These are phyloP conservation scores for Saraca asoca DNA, from an alignment of 331 rosid species.

Conservation along the genomic window DNA sequence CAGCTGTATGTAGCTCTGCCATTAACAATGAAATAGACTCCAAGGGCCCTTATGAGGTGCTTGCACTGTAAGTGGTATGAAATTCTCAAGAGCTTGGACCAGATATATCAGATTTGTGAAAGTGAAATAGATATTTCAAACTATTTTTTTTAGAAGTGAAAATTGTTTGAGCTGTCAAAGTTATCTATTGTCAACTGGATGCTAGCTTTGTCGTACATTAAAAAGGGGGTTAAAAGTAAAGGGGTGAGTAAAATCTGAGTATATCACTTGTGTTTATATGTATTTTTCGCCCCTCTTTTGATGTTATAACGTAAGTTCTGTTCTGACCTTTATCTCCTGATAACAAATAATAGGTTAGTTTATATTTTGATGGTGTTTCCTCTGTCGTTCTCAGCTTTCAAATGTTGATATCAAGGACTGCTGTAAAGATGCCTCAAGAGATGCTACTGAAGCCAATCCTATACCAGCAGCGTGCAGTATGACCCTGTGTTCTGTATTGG, in stretches of 20 bases:
- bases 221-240: too few species aligned
- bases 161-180: background rate
- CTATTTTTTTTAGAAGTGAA: background rate
- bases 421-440: background rate
- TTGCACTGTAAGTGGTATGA: too few species aligned
- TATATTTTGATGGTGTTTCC: background rate
- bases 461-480: slow-evolving; percentile 6
- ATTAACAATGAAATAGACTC: slow-evolving; percentile 6
- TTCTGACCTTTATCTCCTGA: background rate
- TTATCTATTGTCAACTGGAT: too few species aligned
- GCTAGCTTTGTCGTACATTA: too few species aligned
- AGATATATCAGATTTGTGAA: background rate
- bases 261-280: too few species aligned
- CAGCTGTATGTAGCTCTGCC: slow-evolving; percentile 10
- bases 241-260: too few species aligned
- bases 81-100: background rate
- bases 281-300: too few species aligned
- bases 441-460: slow-evolving; percentile 18
- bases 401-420: slow-evolving; percentile 5
- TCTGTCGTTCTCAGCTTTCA: slow-evolving; percentile 20
- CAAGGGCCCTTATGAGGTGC: background rate
- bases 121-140: background rate
- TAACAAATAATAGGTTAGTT: background rate
- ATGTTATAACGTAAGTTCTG: background rate
- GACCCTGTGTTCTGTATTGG: slow-evolving; percentile 22